phyloP scores from a whole-genome alignment of 345 rosid genomes.

The Firmiana major region DNA sequence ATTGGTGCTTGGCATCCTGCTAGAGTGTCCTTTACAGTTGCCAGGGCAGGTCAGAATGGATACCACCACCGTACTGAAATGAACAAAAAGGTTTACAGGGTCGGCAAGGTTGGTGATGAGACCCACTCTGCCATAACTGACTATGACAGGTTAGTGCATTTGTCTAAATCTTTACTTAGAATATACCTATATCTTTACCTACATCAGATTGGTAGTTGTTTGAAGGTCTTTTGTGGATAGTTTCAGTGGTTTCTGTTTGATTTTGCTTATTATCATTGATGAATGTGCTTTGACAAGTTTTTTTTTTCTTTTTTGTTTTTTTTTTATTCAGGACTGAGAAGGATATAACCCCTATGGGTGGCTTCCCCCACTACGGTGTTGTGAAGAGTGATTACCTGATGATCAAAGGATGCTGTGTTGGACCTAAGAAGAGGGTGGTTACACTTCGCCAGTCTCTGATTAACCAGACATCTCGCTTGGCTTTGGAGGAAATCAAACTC shows the following conservation, averaged over 20 bases:
- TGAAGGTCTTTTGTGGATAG: background rate
- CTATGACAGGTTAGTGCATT: slow-evolving; percentile 55
- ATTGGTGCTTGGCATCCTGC: slow-evolving; percentile 98
- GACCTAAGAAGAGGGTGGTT: slow-evolving; percentile 89
- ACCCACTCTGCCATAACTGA: slow-evolving; percentile 66
- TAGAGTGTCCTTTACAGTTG: slow-evolving; percentile 87
- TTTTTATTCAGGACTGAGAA: slow-evolving; percentile 91
- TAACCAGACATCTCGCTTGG: slow-evolving; percentile 68
- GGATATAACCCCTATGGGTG: slow-evolving; percentile 76
- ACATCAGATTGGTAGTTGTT: background rate
- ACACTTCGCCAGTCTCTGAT: slow-evolving; percentile 69
- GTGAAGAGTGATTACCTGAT: slow-evolving; percentile 70
- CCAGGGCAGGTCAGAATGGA: slow-evolving; percentile 96
- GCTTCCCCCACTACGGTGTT: slow-evolving; percentile 78
- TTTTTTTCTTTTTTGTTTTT: too few relatives aligned
- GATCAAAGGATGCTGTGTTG: slow-evolving; percentile 84
- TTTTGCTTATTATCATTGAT: background rate
- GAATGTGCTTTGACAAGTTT: background rate
- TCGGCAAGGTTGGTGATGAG: slow-evolving; percentile 67
- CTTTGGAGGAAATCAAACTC: slow-evolving; percentile 63
- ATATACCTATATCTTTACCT: background rate
- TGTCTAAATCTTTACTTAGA: background rate
- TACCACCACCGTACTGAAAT: slow-evolving; percentile 90
- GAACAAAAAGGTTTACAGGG: slow-evolving; percentile 81
- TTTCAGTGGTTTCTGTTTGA: background rate